A percentile compares a stretch with the other conserved stretches of the same genome.
These are phyloP conservation scores for Ophiocordyceps polyrhachis-furcata DNA, from an alignment of 2,329 filamentous ascomycete species.

Conservation along the genomic window DNA sequence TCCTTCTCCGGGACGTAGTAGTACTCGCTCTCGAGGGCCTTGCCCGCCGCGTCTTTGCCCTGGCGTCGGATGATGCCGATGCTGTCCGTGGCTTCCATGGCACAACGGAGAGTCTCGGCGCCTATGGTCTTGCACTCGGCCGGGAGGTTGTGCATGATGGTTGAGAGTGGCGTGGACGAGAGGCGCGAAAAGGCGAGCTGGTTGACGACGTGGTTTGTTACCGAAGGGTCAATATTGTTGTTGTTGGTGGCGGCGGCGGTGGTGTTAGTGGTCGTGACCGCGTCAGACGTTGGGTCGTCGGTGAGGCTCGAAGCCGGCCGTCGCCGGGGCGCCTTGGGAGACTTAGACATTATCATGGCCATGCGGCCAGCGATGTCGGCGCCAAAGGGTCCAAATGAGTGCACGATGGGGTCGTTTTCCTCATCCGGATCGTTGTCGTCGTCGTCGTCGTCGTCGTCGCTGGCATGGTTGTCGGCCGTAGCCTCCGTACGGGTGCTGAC, in stretches of 20 bases:
- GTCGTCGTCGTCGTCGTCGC: conserved; percentile 38
- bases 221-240: conserved; percentile 14
- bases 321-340: conserved; percentile 13
- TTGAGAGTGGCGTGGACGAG: conserved; percentile 77
- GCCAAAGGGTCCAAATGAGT: conserved; percentile 82
- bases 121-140: conserved; percentile 39
- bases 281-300: background rate
- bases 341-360: conserved; percentile 55
- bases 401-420: conserved; percentile 84
- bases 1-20: conserved; percentile 90
- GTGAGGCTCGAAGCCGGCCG: conserved; percentile 4
- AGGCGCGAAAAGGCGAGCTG: conserved; percentile 89
- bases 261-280: too few species aligned
- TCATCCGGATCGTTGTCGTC: conserved; percentile 60
- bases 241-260: background rate
- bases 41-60: conserved; percentile 91
- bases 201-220: conserved; percentile 81
- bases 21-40: conserved; percentile 85
- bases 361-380: conserved; percentile 69
- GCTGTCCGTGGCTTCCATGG: conserved; percentile 58
- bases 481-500: conserved; percentile 31
- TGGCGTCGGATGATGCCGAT: conserved; percentile 77
- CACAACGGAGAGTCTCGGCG: conserved; percentile 43
- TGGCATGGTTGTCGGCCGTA: conserved; percentile 35
- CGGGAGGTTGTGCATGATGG: conserved; percentile 75